phyloP scores from a whole-genome alignment of 345 rosid genomes.

The Brassica napus region Da-Ae NC_063442.1:733501-734000 shows the following conservation, averaged over 20 bases:
- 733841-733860: conserved; percentile 4
- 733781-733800: background rate
- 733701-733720: conserved; percentile 48
- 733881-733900: background rate
- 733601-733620: background rate
- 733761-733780: background rate
- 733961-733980: background rate
- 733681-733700: conserved; percentile 54
- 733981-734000: too few relatives aligned
- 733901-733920: background rate
- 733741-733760: conserved; percentile 16
- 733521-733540: conserved; percentile 89
- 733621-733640: conserved; percentile 4
- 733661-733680: conserved; percentile 59
- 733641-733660: conserved; percentile 44
- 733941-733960: conserved; percentile 25
- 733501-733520: conserved; percentile 94
- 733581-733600: background rate
- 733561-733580: conserved; percentile 36
- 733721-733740: background rate
- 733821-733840: background rate
- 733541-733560: too few relatives aligned
- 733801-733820: conserved; percentile 24
- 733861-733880: conserved; percentile 1
- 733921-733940: conserved; percentile 6